These are phyloP conservation scores for Kuraishia hungarica DNA, from an alignment of 805 yeast genomes.

Conservation along the genomic window DNA sequence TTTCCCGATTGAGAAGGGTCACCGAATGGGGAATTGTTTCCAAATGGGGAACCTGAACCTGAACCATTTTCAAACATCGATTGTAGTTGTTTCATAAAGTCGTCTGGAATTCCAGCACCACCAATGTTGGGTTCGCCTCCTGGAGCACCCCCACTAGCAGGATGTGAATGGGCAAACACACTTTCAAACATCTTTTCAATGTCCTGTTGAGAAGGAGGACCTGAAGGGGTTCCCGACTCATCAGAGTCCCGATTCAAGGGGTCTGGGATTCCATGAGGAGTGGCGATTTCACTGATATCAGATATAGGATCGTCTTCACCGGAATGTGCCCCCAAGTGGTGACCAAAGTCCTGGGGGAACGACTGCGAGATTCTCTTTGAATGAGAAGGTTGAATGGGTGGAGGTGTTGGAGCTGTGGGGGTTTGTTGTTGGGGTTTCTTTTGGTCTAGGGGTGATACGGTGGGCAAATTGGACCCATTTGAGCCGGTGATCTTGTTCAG, in stretches of 20 bases:
- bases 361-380: constrained; percentile 10
- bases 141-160: background rate
- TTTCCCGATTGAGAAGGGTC: background rate
- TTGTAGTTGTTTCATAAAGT: constrained; percentile 20
- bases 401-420: constrained; percentile 4
- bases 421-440: background rate
- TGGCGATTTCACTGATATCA: constrained; percentile 7
- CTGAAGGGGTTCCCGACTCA: constrained; percentile 5
- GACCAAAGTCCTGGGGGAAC: constrained; percentile 10
- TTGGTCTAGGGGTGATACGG: constrained; percentile 23
- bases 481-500: constrained; percentile 40
- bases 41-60: background rate
- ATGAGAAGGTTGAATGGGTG: background rate
- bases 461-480: constrained; percentile 24
- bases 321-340: too few species aligned
- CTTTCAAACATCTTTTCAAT: constrained; percentile 8
- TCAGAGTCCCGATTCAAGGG: background rate
- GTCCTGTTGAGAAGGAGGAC: constrained; percentile 4
- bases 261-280: constrained; percentile 2
- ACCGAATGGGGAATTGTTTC: constrained; percentile 1
- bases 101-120: constrained; percentile 12
- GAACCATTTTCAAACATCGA: constrained; percentile 11
- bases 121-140: background rate
- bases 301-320: constrained; percentile 6
- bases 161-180: constrained; percentile 3